A percentile compares a stretch with the other conserved stretches of the same genome.
These are phyloP conservation scores for Leptosphaerulina australis DNA, from an alignment of 2,329 filamentous ascomycete species.

Conservation along the genomic window DNA sequence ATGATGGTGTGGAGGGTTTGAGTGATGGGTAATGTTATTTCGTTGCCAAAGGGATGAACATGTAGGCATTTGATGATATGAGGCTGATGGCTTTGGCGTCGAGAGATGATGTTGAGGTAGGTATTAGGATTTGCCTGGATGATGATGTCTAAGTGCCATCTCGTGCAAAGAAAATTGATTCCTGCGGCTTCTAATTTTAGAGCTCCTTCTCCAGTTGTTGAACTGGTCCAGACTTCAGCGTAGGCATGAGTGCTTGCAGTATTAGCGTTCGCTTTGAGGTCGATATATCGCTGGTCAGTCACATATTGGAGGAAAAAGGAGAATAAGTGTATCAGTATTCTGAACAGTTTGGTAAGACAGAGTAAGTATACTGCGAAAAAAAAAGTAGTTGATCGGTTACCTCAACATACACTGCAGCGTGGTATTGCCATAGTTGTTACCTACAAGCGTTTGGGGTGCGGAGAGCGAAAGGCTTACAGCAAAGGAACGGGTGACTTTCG, in stretches of 20 bases:
- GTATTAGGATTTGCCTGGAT: constrained; percentile 6
- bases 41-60: constrained; percentile 46
- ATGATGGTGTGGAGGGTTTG: constrained; percentile 47
- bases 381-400: background rate
- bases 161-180: background rate
- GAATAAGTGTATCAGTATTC: too few species aligned
- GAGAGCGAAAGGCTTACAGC: too few species aligned
- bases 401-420: background rate
- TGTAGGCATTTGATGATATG: constrained; percentile 59
- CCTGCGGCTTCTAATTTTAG: constrained; percentile 22
- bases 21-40: constrained; percentile 53
- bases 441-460: background rate
- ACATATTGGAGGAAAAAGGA: too few species aligned
- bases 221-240: constrained; percentile 21
- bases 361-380: background rate
- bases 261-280: constrained; percentile 16
- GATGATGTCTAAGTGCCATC: background rate
- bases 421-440: too few species aligned
- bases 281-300: constrained; percentile 1
- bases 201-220: constrained; percentile 20
- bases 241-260: constrained; percentile 21
- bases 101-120: background rate
- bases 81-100: constrained; percentile 33
- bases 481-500: too few species aligned
- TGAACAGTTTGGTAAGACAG: too few species aligned